Conservation (phyloP, 2,329 filamentous ascomycete genomes). For the Colletotrichum viniferum region DNA sequence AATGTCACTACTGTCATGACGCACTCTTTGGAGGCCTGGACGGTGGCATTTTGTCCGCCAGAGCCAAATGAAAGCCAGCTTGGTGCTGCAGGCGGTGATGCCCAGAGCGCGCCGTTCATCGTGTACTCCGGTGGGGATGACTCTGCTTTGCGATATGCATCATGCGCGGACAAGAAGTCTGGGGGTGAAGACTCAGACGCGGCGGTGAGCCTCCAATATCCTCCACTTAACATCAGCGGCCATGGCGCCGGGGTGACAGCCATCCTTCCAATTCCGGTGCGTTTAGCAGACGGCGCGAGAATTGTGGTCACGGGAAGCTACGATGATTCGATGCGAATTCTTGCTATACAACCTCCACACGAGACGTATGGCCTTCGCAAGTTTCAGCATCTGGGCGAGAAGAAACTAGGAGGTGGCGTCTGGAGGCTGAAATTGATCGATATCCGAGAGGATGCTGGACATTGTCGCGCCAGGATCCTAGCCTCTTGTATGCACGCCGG, state of each 20-base stretch:
- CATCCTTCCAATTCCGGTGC: constrained; percentile 71
- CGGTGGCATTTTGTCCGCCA: constrained; percentile 61
- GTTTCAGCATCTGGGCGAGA: constrained; percentile 62
- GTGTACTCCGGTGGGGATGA: constrained; percentile 80
- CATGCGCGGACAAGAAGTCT: constrained; percentile 27
- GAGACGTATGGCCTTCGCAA: constrained; percentile 44
- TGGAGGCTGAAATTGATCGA: constrained; percentile 78
- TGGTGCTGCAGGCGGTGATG: neutral
- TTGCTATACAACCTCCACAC: constrained; percentile 51
- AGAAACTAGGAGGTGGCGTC: constrained; percentile 78
- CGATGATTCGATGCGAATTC: constrained; percentile 80
- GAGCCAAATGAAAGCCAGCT: neutral
- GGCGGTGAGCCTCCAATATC: constrained; percentile 19
- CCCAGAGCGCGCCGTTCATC: constrained; percentile 32
- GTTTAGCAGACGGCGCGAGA: constrained; percentile 46
- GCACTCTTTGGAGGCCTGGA: constrained; percentile 76
- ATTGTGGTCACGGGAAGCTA: constrained; percentile 88
- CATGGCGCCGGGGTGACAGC: constrained; percentile 88
- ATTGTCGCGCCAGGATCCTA: constrained; percentile 56
- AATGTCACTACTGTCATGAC: constrained; percentile 44
- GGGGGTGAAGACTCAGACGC: constrained; percentile 2
- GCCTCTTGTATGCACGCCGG: constrained; percentile 96
- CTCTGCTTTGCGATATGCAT: constrained; percentile 58
- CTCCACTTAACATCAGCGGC: constrained; percentile 27
- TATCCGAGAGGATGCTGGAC: constrained; percentile 25